Base-by-base conservation (phyloP, 2,329 filamentous ascomycete genomes). In the Daldinia eschscholtzii region DNA sequence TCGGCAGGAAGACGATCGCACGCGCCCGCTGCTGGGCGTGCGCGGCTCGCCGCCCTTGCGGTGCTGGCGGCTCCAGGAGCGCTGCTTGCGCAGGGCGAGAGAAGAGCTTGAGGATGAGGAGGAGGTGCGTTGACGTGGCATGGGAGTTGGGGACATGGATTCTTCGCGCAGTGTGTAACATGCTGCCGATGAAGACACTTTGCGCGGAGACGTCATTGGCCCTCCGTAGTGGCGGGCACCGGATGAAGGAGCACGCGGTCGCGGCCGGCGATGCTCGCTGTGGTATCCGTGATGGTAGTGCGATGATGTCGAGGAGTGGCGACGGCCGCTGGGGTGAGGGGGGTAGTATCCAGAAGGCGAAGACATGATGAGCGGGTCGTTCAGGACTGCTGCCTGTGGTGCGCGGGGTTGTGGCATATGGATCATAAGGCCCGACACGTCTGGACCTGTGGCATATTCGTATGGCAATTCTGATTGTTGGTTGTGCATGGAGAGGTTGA, bases 211-310 rank as follows among this genome's bases (percentile, higher is more conserved):
- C 18, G 76, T 75, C 67, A 78, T 33, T 78, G 82, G 67, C 1
- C 55, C 64, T 35, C 39, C 42, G 52, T 52, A 41, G 59, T 77
- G 76, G 72, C 85, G 80, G 15, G 86, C 84, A 2, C 86, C 86
- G 0, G 86, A 85, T 1, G 85, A 87, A 1, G 85, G 86, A 4
- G 86, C 86, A 10, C 83, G 82, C 0, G 86, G 86, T 58, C 84
- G 84, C 12, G 83, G 82, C 35, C 81, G 81, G 33, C 81, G 79
- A 44, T 84, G 79, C 46, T 84, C 81, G 18, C 73, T 73, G 56
- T 72, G 71, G 30, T 69, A 72, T 15, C 71, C 64, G 23, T 70
- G 67, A 28, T 73, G 63, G 39, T 72, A 71, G 37, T 72, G 72
- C 30, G 80, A 20, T 12, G 52, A 53, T 50, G 30, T 9, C n/a